These are phyloP conservation scores for Chaetomium sp. DNA, from an alignment of 2,329 filamentous ascomycete genomes.

Conservation along the genomic window DNA sequence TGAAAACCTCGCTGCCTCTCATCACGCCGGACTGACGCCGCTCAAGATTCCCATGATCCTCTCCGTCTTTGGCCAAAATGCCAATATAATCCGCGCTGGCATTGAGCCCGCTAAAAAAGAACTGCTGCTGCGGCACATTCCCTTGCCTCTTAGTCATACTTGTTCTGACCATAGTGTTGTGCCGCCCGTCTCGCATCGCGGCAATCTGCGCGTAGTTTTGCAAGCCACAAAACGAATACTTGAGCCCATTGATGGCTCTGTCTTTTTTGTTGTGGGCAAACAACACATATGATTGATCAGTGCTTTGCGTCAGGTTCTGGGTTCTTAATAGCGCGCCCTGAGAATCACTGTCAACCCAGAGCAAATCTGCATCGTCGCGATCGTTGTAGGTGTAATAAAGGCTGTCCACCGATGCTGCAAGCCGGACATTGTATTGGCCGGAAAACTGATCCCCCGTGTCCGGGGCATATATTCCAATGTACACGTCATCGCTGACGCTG, in stretches of 20 bases:
- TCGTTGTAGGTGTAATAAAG: slow-evolving; percentile 64
- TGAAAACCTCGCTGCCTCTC: slow-evolving; percentile 72
- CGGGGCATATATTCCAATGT: slow-evolving; percentile 68
- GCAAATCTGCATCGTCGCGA: slow-evolving; percentile 49
- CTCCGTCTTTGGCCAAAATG: slow-evolving; percentile 59
- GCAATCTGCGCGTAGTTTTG: slow-evolving; percentile 57
- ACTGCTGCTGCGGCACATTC: slow-evolving; percentile 74
- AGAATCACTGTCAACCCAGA: slow-evolving; percentile 80
- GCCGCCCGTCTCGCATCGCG: slow-evolving; percentile 47
- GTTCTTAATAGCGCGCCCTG: slow-evolving; percentile 73
- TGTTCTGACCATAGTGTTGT: slow-evolving; percentile 43
- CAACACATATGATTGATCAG: slow-evolving; percentile 64
- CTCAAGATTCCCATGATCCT: slow-evolving; percentile 40
- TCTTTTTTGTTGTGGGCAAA: slow-evolving; percentile 62
- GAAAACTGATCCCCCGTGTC: slow-evolving; percentile 53
- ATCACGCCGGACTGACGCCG: slow-evolving; percentile 44
- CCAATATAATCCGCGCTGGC: slow-evolving; percentile 64
- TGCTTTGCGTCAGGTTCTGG: slow-evolving; percentile 57
- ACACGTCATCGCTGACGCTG: slow-evolving; percentile 60
- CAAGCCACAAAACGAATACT: slow-evolving; percentile 78
- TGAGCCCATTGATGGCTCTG: slow-evolving; percentile 58
- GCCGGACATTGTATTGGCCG: slow-evolving; percentile 69
- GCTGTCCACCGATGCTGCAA: slow-evolving; percentile 75
- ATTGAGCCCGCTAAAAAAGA: slow-evolving; percentile 73
- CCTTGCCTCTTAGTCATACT: slow-evolving; percentile 62